Evolutionary conservation across 768 basidiomycete species (phyloP).

Genomic region (Boletus bicolor): DNA sequence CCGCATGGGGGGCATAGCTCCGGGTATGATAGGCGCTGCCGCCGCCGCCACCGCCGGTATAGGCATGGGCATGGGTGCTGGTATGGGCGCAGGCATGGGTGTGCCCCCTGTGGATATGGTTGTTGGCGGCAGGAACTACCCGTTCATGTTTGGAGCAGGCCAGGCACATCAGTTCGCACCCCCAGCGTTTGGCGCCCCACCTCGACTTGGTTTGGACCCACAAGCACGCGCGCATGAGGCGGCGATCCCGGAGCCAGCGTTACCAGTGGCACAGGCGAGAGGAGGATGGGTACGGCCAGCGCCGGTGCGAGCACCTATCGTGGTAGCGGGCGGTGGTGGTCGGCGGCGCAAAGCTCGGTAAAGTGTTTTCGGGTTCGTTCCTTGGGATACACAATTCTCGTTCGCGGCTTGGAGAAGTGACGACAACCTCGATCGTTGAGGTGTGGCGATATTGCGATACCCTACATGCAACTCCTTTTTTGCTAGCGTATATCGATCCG

Average conservation of each 20-base stretch:
- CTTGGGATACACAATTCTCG: neutral
- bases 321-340: conserved; percentile 4
- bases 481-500: conserved; percentile 4
- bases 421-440: neutral
- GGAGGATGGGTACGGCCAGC: neutral
- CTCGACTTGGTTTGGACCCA: neutral
- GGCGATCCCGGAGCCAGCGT: neutral
- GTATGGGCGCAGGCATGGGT: conserved; percentile 6
- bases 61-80: neutral
- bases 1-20: no score
- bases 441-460: neutral
- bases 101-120: neutral
- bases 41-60: no score
- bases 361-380: neutral
- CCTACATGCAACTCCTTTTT: neutral
- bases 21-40: no score
- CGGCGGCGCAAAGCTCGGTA: conserved; percentile 11
- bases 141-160: conserved; percentile 18
- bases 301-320: neutral
- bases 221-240: neutral
- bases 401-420: neutral
- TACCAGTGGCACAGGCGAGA: neutral
- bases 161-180: conserved; percentile 11
- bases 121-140: neutral
- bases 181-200: neutral